A percentile compares a stretch with the other conserved stretches of the same genome.
Conservation (phyloP, 2,329 filamentous ascomycete species). For the Lecanicillium sp. region DNA sequence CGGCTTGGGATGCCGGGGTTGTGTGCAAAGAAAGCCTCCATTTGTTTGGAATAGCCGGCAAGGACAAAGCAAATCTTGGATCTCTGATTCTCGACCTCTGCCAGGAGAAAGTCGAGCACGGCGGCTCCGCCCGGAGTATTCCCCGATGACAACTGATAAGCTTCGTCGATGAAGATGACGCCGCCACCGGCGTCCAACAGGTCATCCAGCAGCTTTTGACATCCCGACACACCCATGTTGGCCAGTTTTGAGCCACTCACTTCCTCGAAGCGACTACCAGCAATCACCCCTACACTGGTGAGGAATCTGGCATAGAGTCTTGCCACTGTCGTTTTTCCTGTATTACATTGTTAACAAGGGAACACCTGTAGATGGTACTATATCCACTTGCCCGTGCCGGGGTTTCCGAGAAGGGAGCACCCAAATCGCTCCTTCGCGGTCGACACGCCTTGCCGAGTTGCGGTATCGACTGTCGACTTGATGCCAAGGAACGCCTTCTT, state of each 20-base stretch:
- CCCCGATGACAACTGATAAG: conserved; percentile 60
- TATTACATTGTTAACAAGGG: conserved; percentile 9
- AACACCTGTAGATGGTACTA: too few species aligned
- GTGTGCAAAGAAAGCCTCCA: conserved; percentile 69
- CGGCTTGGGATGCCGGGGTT: conserved; percentile 64
- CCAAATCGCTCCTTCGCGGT: conserved; percentile 53
- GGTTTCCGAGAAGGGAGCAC: conserved; percentile 59
- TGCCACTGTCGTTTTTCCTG: conserved; percentile 65
- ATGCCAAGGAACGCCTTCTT: conserved; percentile 55
- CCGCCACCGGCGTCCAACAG: conserved; percentile 55
- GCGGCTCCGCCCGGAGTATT: conserved; percentile 48
- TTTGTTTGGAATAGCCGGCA: conserved; percentile 64
- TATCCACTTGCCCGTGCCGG: conserved; percentile 53
- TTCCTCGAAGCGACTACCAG: conserved; percentile 53
- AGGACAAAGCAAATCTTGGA: conserved; percentile 66
- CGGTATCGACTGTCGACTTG: conserved; percentile 54
- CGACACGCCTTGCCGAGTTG: conserved; percentile 46
- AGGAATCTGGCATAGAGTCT: conserved; percentile 61
- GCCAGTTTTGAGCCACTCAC: conserved; percentile 61
- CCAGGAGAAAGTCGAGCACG: conserved; percentile 62
- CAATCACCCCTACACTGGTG: conserved; percentile 50
- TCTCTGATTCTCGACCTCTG: conserved; percentile 62
- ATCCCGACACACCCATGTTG: conserved; percentile 49
- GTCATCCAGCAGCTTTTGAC: conserved; percentile 37
- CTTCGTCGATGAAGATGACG: conserved; percentile 70